phyloP scores from a whole-genome alignment of 805 yeast genomes.

The Pichia exigua region DNA sequence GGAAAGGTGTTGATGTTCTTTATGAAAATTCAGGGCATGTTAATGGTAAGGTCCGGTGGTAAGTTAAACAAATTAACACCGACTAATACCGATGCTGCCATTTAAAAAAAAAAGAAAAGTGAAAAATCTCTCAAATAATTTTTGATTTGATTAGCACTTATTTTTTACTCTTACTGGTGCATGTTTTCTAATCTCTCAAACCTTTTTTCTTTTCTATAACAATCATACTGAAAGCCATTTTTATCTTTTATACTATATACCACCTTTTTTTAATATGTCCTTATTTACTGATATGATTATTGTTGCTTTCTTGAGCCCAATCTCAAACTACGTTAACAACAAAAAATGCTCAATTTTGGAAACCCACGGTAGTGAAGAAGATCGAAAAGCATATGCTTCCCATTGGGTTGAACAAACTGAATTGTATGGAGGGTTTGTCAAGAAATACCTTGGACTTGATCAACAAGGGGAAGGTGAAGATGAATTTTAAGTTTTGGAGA shows the following conservation, averaged over 20 bases:
- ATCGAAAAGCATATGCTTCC: constrained; percentile 10
- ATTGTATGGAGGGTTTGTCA: constrained; percentile 13
- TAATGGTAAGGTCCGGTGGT: constrained; percentile 6
- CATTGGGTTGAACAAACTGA: constrained; percentile 13
- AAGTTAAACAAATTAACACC: not conserved
- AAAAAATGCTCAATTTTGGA: constrained; percentile 12
- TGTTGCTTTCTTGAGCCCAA: constrained; percentile 12
- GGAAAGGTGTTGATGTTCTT: constrained; percentile 28
- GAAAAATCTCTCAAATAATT: not conserved
- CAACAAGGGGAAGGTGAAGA: constrained; percentile 1
- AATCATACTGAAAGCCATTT: no score
- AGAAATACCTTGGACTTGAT: constrained; percentile 8
- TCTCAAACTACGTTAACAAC: constrained; percentile 12
- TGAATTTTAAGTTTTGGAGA: not conserved
- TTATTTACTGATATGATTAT: constrained; percentile 13
- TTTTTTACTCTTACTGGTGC: no score
- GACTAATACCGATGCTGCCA: not conserved
- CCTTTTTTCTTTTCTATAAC: not conserved
- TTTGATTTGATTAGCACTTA: not conserved
- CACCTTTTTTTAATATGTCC: constrained; percentile 6
- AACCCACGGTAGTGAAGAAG: constrained; percentile 8
- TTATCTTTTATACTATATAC: no score
- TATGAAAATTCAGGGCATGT: constrained; percentile 24
- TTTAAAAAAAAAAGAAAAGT: no score
- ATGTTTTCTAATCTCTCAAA: not conserved